Conservation (phyloP, 768 basidiomycete genomes). For the Lactifluus subvellereus region DNA sequence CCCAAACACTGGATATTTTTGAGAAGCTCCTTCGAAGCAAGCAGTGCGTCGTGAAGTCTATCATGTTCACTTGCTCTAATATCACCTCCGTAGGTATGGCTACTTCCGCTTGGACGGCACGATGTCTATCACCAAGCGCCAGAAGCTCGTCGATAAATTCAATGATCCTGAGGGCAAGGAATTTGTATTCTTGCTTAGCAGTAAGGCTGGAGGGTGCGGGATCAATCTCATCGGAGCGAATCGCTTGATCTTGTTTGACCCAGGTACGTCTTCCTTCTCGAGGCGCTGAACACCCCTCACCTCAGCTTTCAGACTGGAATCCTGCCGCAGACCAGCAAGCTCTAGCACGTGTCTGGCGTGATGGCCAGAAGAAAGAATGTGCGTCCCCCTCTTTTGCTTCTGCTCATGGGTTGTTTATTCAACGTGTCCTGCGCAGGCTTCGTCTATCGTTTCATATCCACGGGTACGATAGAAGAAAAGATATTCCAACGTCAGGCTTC, state of each 20-base stretch:
- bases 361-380: slow-evolving; percentile 99
- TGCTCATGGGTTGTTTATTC: not conserved
- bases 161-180: slow-evolving; percentile 91
- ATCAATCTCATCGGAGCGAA: slow-evolving; percentile 98
- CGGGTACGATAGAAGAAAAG: slow-evolving; percentile 97
- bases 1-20: slow-evolving; percentile 90
- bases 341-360: slow-evolving; percentile 97
- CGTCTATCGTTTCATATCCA: slow-evolving; percentile 96
- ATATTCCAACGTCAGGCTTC: slow-evolving; percentile 97
- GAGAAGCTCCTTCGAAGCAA: slow-evolving; percentile 83
- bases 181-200: slow-evolving; percentile 90
- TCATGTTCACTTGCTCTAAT: slow-evolving; percentile 9
- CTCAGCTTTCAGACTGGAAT: slow-evolving; percentile 72
- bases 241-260: slow-evolving; percentile 91
- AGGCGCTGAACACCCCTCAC: slow-evolving; percentile 2
- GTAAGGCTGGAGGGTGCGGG: slow-evolving; percentile 93
- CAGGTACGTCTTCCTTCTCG: slow-evolving; percentile 46
- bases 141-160: slow-evolving; percentile 95
- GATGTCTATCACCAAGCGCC: slow-evolving; percentile 86
- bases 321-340: slow-evolving; percentile 98
- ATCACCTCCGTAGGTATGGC: slow-evolving; percentile 56
- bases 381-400: slow-evolving; percentile 27
- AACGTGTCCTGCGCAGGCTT: slow-evolving; percentile 53
- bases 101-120: slow-evolving; percentile 93
- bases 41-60: slow-evolving; percentile 45